Evolutionary conservation across 1,284 basidiomycete genomes (phyloP), one percentile per base, ranked within the genome.

Genomic region (Tilletiopsis washingtonensis): DNA sequence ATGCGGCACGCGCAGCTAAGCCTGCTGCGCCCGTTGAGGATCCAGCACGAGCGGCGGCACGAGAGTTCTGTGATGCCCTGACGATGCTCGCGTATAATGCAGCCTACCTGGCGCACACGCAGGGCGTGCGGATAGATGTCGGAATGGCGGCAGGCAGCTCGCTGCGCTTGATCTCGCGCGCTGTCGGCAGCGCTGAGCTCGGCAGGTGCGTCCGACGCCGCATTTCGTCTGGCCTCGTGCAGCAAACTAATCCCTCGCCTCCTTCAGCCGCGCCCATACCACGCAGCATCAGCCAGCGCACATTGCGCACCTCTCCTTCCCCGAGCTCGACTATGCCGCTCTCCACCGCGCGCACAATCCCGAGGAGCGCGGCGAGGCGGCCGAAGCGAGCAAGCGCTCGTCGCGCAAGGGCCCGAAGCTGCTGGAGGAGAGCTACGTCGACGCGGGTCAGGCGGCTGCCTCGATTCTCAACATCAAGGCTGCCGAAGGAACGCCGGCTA

Each of bases 41-140:
- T 36, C 42, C 56, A 9, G 49, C 34, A 26, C 47, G 44, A 11
- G 50, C 58, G 20, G 54, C 56, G 3, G 62, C 59, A 19, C 49
- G 52, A 38, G 56, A 57, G 15, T 67, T 64, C 38, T 47, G 56
- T 24, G 49, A 57, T 26, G 62, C 58, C 15, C 51, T 67, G 14
- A 54, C 57, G 38, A 67, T 64, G 62, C 53, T 67, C 5, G 53
- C 49, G 38, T 67, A 67, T 49, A 46, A 64, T 27, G 54, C 53
- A 1, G 64, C 60, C 40, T 67, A 62, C 32, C 50, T 67, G 7
- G 62, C 64, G 1, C 44, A 53, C 6, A 57, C 51, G 47, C 57
- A 67, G 25, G 62, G 62, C 27, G 42, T 61, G 11, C 40, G 53
- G 43, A 49, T 64, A 15, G 64, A 64, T 23, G 45, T 67, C n/a